Base-by-base conservation (phyloP, 1,139 yeast species). In the Kodamaea anthophila region DNA sequence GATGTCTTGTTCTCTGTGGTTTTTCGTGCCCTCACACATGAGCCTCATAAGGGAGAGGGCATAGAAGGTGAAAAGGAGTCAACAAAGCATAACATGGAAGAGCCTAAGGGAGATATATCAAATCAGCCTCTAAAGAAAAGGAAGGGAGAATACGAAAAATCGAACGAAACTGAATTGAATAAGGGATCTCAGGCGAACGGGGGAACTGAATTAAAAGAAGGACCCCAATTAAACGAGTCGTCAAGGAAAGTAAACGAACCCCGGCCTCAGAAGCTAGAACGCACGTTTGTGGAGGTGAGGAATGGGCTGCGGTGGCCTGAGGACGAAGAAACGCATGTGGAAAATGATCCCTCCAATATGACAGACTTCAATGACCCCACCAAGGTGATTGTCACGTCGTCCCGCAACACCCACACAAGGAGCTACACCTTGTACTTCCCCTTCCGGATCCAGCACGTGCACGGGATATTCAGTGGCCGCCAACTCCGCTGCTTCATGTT, bases 291-390 rank as follows among this genome's bases (percentile, higher is more conserved):
- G 2, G 73, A 66, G 37, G 60, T 65, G 0, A 42, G 73, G 25
- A 66, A 66, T 43, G 72, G 70, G 4, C 57, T 58, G n/a, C 45
- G 57, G 5, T 65, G 72, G 72, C 47, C 51, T 4, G 51, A 46
- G 12, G 59, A 51, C 8, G 62, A 60, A 10, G 64, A 58, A 21
- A 28, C 13, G 18, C 36, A 46, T 15, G 32, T 42, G 2, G 47
- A 48, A 22, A 30, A 41, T 15, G 55, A 48, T n/a, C 47, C 51
- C 15, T 43, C 48, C 15, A 60, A 58, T 32, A 47, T 52, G 21
- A 41, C 53, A 4, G 73, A 66, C 39, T 66, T 66, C 39, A 67
- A 65, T 38, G 72, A 66, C 37, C 69, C 73, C 1, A 65, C 72
- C 1, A 42, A 50, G 19, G 68, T 65, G 1, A 56, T 59, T 13